Base-by-base conservation (phyloP, 2,329 filamentous ascomycete genomes). In the Allantophomopsis lycopodina region DNA sequence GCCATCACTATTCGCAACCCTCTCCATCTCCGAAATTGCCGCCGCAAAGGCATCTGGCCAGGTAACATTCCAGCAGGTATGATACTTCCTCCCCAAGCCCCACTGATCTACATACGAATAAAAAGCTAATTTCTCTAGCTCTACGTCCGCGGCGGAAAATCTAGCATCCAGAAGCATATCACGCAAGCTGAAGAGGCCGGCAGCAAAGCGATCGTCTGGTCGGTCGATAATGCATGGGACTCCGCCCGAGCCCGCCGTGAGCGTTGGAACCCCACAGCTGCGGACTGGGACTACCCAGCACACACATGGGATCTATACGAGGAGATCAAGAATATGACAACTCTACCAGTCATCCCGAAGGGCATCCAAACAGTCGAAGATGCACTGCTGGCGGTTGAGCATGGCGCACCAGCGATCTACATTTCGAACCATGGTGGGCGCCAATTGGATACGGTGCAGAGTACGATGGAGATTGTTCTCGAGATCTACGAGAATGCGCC, bases 391-490 rank as follows among this genome's bases (percentile, higher is more conserved):
- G 67, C 61, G 15, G 77, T 77, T 42, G 68, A 73, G 48, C 28
- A 40, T 34, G 73, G 71, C 1, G 65, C 68, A 16, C 70, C 78
- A 48, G 73, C 71, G 0, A 74, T 78, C 40, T 66, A 77, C 1
- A 72, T 78, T 4, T 67, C 61, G 16, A 79, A 78, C 42, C 57
- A 60, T 42, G 74, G 71, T 1, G 73, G 73, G 0, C 50, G 73
- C 15, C 72, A 79, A 54, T 68, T 78, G 2, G 73, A 78, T 47
- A 73, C 72, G 0, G 71, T 73, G 2, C 61, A 73, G 37, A 71
- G 66, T 15, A 71, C 67, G 46, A 52, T 78, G 33, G 73, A 78
- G 49, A 69, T 69, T 2, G 49, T 77, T 42, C 69, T 76, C 55
- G 67, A 65, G 40, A 76, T 78, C 42, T 65, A 64, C 2, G 57